A percentile compares a stretch with the other conserved stretches of the same genome.
phyloP scores from a whole-genome alignment of 2,329 filamentous ascomycete species.

The Pestalotiopsis sp. region DNA sequence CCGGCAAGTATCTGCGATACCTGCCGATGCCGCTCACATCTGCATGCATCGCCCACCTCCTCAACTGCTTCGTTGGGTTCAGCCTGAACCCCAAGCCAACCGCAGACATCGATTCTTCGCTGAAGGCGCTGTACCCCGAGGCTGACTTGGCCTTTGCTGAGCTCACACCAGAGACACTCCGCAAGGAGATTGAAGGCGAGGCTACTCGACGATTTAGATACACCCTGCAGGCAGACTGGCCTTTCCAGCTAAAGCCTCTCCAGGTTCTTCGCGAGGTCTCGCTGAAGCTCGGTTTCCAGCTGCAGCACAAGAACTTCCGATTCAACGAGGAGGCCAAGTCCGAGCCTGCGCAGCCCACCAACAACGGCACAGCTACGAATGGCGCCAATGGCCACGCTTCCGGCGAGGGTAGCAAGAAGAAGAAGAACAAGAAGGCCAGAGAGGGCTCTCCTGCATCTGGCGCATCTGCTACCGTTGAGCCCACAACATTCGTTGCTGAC shows the following conservation, averaged over 20 bases:
- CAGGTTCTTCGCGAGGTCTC: conserved; percentile 89
- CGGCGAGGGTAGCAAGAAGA: conserved; percentile 59
- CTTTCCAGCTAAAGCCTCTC: conserved; percentile 67
- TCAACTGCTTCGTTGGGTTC: conserved; percentile 89
- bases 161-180: conserved; percentile 74
- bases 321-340: conserved; percentile 53
- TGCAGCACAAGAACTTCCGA: conserved; percentile 76
- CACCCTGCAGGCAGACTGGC: conserved; percentile 70
- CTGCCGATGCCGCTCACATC: conserved; percentile 81
- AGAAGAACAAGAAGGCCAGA: conserved; percentile 61
- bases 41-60: conserved; percentile 78
- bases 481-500: conserved; percentile 74
- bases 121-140: conserved; percentile 79
- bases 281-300: conserved; percentile 86
- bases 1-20: conserved; percentile 76
- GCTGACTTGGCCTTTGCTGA: conserved; percentile 81
- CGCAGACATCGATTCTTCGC: conserved; percentile 73
- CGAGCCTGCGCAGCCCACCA: conserved; percentile 24
- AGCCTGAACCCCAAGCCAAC: conserved; percentile 76
- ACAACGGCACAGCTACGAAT: conserved; percentile 36
- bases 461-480: conserved; percentile 42
- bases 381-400: conserved; percentile 43
- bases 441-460: conserved; percentile 54
- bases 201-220: conserved; percentile 76
- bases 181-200: conserved; percentile 71